Evolutionary conservation across 306 rosid species (phyloP), one percentile per base, ranked within the genome.

Genomic region (Cyclanthera cordifolia): DNA sequence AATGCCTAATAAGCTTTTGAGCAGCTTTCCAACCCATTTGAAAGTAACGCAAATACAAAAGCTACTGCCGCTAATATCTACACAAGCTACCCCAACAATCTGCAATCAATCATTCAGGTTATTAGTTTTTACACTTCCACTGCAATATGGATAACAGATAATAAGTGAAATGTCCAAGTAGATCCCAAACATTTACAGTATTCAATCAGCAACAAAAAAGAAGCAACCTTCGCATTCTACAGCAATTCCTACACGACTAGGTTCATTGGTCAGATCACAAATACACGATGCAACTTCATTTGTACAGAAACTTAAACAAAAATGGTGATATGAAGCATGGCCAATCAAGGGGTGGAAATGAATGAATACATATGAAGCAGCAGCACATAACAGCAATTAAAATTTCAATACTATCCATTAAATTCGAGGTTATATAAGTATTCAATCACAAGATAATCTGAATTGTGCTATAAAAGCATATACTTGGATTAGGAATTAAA

Each of bases 11-110:
- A 50, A 93, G 96, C 75, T 93, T 93, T 85, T 89, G 83, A 23
- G 98, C 98, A 1, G 96, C 98, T 82, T 93, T 93, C 98, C 96
- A 87, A 76, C 98, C 96, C 98, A 89, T 93, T 54, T 66, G 49
- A 66, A 21, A 46, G 41, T 0, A 43, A 46, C n/a, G 9, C 39
- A 45, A 64, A 43, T 14, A 39, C 53, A 52, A 45, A 43, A 23
- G 19, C 41, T 34, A 34, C 41, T 34, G 23, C 41, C 0, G 21
- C 71, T 39, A 66, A 15, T 45, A 14, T 24, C 71, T 66, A 14
- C 41, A 46, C 70, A 46, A 65, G 70, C 15, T 63, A 24, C 41
- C 9, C 32, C 53, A 23, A 9, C 70, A 45, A 45, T 13, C 52
- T 43, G 39, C 37, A 3, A 32, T 65, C 15, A 53, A 65, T 8